Evolutionary conservation across 2,329 filamentous ascomycete genomes (phyloP), one percentile per base, ranked within the genome.

Genomic region (Tolypocladium amazonense): DNA sequence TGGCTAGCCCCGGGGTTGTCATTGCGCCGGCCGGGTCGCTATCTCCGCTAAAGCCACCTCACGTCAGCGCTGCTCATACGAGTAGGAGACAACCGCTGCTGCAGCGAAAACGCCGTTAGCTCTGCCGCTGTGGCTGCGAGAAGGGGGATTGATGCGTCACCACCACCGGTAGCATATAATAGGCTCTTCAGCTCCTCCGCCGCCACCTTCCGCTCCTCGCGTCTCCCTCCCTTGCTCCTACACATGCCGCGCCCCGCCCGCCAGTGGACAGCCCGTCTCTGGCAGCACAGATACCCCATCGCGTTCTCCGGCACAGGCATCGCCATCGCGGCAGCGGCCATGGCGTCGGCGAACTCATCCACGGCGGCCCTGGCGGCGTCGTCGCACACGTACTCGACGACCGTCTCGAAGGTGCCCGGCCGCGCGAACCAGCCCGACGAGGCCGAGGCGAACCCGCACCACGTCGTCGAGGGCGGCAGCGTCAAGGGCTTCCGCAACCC

Each of bases 401-500:
- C 64, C 56, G 73, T 77, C 58, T 66, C 69, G 41, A 75, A 72
- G 61, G 70, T 75, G 23, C 64, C 70, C 4, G 70, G 70, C 45
- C 66, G 72, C 27, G 66, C 69, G 41, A 65, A 70, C 52, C 67
- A 73, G 33, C 75, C 78, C 9, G 72, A 77, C 2, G 75, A 78
- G 37, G 78, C 77, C 35, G 65, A 69, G n/a, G 65, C 71, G 27
- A 77, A 78, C 59, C 71, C 78, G 25, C 80, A 84, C 63, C 79
- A 84, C 61, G 67, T 81, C 56, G 70, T 76, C 60, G 71, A 70
- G 57, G 63, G 71, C 50, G 79, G 79, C 50, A 66, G 62, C 30
- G 63, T 75, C 25, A 67, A 74, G 55, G 74, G 75, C 61, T 84
- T 83, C 68, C 71, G 72, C 60, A 84, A 84, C 62, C 76, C 77